Percentiles rank a stretch among this genome's conserved stretches.
Evolutionary conservation across 1,284 basidiomycete genomes (phyloP).

Genomic region (Trichosporon asahii): DNA sequence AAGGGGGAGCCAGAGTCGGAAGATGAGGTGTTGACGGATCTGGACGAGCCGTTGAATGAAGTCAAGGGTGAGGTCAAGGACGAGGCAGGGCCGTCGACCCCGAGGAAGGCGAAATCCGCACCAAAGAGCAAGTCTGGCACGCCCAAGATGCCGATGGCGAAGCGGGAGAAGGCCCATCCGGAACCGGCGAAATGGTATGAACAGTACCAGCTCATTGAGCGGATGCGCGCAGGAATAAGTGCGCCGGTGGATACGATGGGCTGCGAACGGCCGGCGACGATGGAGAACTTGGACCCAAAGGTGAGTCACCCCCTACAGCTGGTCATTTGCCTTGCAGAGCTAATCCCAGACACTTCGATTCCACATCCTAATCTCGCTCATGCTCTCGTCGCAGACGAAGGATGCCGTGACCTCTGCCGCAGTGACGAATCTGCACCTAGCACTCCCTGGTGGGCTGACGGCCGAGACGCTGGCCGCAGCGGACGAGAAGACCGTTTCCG

Average conservation of each 20-base stretch:
- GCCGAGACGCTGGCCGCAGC: conserved; percentile 69
- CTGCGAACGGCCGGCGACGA: conserved; percentile 37
- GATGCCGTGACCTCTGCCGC: conserved; percentile 83
- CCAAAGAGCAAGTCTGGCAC: conserved; percentile 11
- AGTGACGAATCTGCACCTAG: conserved; percentile 67
- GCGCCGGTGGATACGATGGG: conserved; percentile 89
- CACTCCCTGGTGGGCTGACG: conserved; percentile 72
- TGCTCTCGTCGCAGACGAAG: conserved; percentile 95
- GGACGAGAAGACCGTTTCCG: conserved; percentile 61
- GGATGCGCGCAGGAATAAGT: conserved; percentile 67
- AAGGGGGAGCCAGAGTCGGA: not conserved
- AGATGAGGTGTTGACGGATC: not conserved
- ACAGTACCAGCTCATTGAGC: conserved; percentile 69
- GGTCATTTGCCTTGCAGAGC: not conserved
- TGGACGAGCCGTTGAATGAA: conserved; percentile 8
- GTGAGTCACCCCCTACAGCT: conserved; percentile 49
- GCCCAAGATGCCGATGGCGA: conserved; percentile 53
- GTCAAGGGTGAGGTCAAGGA: conserved; percentile 20
- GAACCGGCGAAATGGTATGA: conserved; percentile 70
- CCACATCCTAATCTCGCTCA: conserved; percentile 82
- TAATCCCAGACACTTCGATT: conserved; percentile 66
- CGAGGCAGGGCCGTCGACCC: conserved; percentile 12
- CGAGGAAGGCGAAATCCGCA: not conserved
- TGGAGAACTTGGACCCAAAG: conserved; percentile 61
- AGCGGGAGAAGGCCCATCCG: conserved; percentile 61